Base-by-base conservation (phyloP, 495 filamentous ascomycete genomes). In the Penicillium macrosclerotiorum region DNA sequence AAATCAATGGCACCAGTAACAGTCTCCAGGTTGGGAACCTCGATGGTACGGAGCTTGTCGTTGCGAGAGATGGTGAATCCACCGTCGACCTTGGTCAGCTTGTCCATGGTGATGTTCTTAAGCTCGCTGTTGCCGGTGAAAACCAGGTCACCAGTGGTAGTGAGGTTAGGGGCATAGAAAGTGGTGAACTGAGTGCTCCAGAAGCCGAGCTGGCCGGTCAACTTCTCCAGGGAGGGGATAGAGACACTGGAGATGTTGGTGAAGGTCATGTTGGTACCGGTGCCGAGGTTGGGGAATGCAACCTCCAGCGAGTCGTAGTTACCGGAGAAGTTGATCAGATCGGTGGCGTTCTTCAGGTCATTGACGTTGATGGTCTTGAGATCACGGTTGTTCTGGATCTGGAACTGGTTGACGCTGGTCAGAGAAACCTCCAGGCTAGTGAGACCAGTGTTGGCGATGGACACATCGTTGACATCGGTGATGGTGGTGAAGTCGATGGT, bases 1-100 rank as follows among this genome's bases (percentile, higher is more conserved):
- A 96, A 82, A 73, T 95, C 88, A 66, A 99, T 72, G 47, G 91
- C 92, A 69, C 92, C 93, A 51, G 75, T 78, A 34, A 97, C 78
- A n/a, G 63, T 75, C 47, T 76, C 56, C 17, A 98, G 76, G 32
- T 70, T 57, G 27, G 77, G 72, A 75, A 97, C 87, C 35, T 76
- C 77, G 23, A 96, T 75, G 46, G 65, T 59, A 39, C 53, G 46
- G 9, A 96, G 76, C 37, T 74, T 67, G 35, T 90, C 88, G 80
- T 96, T 96, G 77, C 94, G 94, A 63, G 84, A 83, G 59, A 97
- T 80, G 48, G 84, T 76, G 68, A 93, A 81, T 58, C 83, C 88
- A 72, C 86, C 90, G 49, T 79, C 80, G 58, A 96, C 75, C 16
- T 62, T 75, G 49, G 71, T 80, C 39, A 99, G 74, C 23, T 51